phyloP scores from a whole-genome alignment of 306 rosid genomes.

The Luffa acutangula region DNA sequence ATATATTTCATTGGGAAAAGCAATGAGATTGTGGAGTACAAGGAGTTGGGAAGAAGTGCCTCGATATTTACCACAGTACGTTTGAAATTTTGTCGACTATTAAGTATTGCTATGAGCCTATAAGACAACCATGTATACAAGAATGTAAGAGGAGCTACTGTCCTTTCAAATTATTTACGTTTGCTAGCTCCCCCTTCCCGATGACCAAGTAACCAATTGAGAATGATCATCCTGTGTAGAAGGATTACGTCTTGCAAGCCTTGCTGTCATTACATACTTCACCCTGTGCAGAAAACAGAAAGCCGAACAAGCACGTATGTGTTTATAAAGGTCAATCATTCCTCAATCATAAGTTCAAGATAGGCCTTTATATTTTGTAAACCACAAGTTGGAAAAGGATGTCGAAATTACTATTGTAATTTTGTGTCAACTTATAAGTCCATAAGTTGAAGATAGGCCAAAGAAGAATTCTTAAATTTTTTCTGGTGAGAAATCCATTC shows the following conservation, averaged over 20 bases:
- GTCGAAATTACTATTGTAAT: neutral
- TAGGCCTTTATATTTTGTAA: neutral
- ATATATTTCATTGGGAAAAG: neutral
- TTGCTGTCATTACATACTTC: slow-evolving; percentile 53
- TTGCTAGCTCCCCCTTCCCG: neutral
- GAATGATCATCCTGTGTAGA: neutral
- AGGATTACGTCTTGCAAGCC: slow-evolving; percentile 25
- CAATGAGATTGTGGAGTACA: neutral
- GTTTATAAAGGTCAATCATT: neutral
- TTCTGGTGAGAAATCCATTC: neutral
- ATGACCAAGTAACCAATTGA: neutral
- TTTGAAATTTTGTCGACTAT: neutral
- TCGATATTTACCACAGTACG: neutral
- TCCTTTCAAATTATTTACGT: neutral
- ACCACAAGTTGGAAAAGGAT: neutral
- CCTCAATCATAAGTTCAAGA: neutral
- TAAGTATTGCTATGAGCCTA: neutral
- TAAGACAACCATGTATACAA: neutral
- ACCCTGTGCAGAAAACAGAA: slow-evolving; percentile 28
- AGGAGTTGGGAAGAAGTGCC: neutral
- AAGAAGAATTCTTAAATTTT: neutral
- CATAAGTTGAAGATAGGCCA: neutral
- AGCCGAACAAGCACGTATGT: neutral
- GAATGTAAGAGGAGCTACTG: neutral
- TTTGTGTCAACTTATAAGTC: neutral